Conservation (phyloP, 176 grass and related monocot species). For the Dactylis glomerata region DNA sequence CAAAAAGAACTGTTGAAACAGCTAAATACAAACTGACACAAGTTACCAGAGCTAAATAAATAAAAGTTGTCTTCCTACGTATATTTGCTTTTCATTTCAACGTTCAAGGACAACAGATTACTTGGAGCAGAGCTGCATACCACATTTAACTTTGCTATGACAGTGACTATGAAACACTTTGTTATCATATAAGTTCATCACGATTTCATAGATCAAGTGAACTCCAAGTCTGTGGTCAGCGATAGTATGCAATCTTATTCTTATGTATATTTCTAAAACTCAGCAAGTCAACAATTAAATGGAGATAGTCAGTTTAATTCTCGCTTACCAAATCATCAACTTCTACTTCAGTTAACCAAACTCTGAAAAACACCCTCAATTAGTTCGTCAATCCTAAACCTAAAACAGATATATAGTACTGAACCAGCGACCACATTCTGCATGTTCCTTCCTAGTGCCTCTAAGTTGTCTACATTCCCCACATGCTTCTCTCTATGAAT, state of each 20-base stretch:
- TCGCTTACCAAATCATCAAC: background rate
- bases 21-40: background rate
- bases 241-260: background rate
- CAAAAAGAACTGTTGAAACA: background rate
- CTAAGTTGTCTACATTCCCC: background rate
- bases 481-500: background rate
- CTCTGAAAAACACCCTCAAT: background rate
- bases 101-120: background rate
- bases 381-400: background rate
- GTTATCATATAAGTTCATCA: background rate
- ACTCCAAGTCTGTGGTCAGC: background rate
- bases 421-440: background rate
- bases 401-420: background rate
- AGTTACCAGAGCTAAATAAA: slow-evolving; percentile 1
- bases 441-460: background rate
- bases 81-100: background rate
- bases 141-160: background rate
- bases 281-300: background rate
- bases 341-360: background rate
- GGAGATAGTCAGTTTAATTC: background rate
- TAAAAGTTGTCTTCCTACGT: background rate
- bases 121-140: background rate
- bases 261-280: background rate
- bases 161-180: background rate
- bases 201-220: background rate